Evolutionary conservation across 2,329 filamentous ascomycete genomes (phyloP).

Genomic region (Whalleya microplaca): DNA sequence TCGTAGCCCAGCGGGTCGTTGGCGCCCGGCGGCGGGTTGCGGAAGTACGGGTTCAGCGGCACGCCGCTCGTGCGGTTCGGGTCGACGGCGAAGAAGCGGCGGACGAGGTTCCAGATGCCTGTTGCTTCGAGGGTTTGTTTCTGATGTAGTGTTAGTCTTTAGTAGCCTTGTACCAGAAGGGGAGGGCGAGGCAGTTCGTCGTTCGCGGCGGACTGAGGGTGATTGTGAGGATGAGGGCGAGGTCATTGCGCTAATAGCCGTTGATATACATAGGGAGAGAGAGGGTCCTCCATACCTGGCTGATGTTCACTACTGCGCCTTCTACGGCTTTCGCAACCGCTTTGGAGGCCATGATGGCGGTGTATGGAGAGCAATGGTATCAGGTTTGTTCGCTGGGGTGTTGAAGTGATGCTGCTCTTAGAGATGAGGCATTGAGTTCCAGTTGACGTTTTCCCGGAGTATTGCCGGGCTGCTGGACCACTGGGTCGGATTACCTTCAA

Average conservation of each 20-base stretch:
- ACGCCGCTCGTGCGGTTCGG: slow-evolving; percentile 88
- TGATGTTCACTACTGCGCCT: slow-evolving; percentile 58
- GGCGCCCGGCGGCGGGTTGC: slow-evolving; percentile 79
- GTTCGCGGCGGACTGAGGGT: too few species aligned
- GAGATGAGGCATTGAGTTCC: slow-evolving; percentile 14
- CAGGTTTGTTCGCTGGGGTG: slow-evolving; percentile 24
- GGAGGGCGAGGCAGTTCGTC: too few species aligned
- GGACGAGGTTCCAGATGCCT: slow-evolving; percentile 85
- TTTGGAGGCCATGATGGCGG: slow-evolving; percentile 63
- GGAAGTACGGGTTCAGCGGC: slow-evolving; percentile 90
- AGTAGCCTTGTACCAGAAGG: slow-evolving; percentile 2
- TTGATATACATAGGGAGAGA: too few species aligned
- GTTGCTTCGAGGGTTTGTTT: slow-evolving; percentile 95
- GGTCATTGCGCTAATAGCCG: too few species aligned
- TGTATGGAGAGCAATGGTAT: slow-evolving; percentile 26
- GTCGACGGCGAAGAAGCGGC: slow-evolving; percentile 78
- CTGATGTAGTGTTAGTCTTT: slow-evolving; percentile 53
- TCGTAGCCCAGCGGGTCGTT: slow-evolving; percentile 73
- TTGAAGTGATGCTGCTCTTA: slow-evolving; percentile 27
- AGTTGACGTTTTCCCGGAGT: slow-evolving; percentile 28
- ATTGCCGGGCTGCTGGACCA: too few species aligned
- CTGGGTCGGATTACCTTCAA: slow-evolving; percentile 19
- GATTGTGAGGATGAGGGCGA: too few species aligned
- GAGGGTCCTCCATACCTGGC: slow-evolving; percentile 53
- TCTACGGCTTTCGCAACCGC: slow-evolving; percentile 59